Base-by-base conservation (phyloP, 2,329 filamentous ascomycete species). In the Trichocomaceae sp. region DNA sequence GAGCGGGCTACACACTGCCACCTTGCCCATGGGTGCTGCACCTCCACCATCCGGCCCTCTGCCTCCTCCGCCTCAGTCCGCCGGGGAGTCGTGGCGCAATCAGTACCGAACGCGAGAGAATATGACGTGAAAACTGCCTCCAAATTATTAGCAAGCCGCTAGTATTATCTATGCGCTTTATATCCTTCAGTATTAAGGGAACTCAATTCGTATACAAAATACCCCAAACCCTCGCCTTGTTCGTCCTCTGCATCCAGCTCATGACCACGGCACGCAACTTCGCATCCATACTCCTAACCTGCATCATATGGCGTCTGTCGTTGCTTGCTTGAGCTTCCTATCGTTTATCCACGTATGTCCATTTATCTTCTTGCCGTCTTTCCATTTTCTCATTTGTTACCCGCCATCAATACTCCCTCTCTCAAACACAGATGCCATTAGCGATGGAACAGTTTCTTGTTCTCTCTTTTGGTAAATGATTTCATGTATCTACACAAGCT, bases 11-110 rank as follows among this genome's bases (percentile, higher is more conserved):
- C 67, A 71, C 50, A 82, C 80, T 2, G 85, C 86, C 54, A 80
- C 78, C 35, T 73, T 90, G 48, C 84, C 86, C 1, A 79, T 87
- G 56, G 81, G 86, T 20, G 57, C 52, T 47, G 77, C 81, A 45
- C 83, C 79, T 29, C 82, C 84, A 39, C 70, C 72, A 6, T 79
- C 79, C 2, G 79, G 75, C 8, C 81, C 80, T 10, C 76, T 80
- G 8, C 74, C 85, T 31, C 83, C 82, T 48, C 79, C 84, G 19
- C 79, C 83, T n/a, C 82, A 51, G 29, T 41, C 73, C 2, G 44
- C 56, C 31, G 51, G 46, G 3, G 56, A 57, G 20, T 42, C 51
- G 23, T 54, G 56, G 56, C 56, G 56, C 8, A 57, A 48, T 19
- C 55, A 57, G 42, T 55, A 51, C 47, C 47, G 56, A 49, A 39